Evolutionary conservation across 2,329 filamentous ascomycete genomes (phyloP).

Genomic region (Verticillium longisporum): DNA sequence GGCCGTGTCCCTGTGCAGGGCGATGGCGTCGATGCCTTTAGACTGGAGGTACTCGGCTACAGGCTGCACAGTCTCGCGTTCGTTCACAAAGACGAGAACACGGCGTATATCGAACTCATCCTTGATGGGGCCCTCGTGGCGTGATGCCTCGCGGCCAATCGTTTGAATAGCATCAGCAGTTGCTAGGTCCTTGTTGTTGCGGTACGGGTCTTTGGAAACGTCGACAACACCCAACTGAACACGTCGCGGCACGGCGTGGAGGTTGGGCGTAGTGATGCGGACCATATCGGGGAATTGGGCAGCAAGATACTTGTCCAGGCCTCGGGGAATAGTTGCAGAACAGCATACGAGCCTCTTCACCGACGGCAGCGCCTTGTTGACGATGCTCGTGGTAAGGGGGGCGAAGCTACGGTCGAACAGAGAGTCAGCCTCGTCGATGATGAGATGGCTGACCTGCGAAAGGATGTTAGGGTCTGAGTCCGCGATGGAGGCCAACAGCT

Average conservation of each 20-base stretch:
- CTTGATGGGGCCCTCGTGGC: constrained; percentile 48
- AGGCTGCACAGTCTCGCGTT: constrained; percentile 80
- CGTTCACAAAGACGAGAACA: constrained; percentile 94
- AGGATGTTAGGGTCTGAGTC: constrained; percentile 87
- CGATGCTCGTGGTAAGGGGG: constrained; percentile 71
- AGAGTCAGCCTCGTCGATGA: constrained; percentile 94
- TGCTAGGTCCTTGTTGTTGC: constrained; percentile 85
- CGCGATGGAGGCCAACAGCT: constrained; percentile 81
- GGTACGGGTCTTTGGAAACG: constrained; percentile 85
- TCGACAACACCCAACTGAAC: constrained; percentile 93
- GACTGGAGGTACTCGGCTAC: constrained; percentile 70
- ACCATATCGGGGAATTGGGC: constrained; percentile 75
- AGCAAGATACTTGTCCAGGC: constrained; percentile 78
- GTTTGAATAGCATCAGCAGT: constrained; percentile 94
- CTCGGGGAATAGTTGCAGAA: constrained; percentile 90
- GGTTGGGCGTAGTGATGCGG: constrained; percentile 87
- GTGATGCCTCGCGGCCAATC: constrained; percentile 69
- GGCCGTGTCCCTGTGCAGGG: constrained; percentile 77
- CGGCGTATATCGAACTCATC: constrained; percentile 65
- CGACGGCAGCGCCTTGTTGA: constrained; percentile 75
- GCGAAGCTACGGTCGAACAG: constrained; percentile 90
- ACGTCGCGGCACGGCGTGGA: constrained; percentile 90
- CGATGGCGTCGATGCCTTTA: constrained; percentile 84
- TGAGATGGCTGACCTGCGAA: constrained; percentile 80
- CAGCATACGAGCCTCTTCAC: constrained; percentile 84